Evolutionary conservation across 192 early-diverging fungal species (phyloP), one percentile per base, ranked within the genome.

Genomic region (Backusella liffmaniae): DNA sequence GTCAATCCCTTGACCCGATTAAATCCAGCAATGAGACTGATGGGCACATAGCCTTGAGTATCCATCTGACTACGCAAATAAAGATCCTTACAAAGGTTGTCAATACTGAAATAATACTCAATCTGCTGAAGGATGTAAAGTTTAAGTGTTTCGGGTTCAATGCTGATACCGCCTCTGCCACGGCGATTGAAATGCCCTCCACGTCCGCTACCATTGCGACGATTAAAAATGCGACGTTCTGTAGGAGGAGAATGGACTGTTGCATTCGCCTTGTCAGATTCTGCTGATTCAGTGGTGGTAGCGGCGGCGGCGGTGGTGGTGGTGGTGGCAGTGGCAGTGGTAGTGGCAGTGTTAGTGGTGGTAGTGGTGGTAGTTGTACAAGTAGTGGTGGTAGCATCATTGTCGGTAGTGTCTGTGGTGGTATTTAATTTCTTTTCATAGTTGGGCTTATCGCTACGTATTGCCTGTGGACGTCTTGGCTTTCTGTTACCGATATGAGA

Each of bases 31-130:
- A 99, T 83, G 0, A 97, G 82, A 8, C 82, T 81, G 56, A 98
- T 78, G 5, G 91, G 88, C 26, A 99, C 94, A 75, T 86, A 94
- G 26, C 98, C 98, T 59, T 93, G 86, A 4, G 86, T 70, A 69
- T 96, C 90, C 97, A 99, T 99, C 78, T 86, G 83, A 44, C 73
- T 86, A 59, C 98, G 92, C 86, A 99, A 95, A 83, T 88, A 99
- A 21, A 98, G 87, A 81, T 99, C 98, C 69, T 93, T 94, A 91
- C 95, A 96, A 68, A 99, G 86, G 77, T 99, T 99, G 49, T 98
- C 97, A 56, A 98, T 90, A 66, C 94, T 96, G 77, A 98, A 98
- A 86, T 99, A 99, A 84, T 96, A 99, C 81, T 99, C 92, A 74
- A 91, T 83, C 80, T 91, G 90, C 66, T 90, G 90, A 26, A 89